Evolutionary conservation across 2,329 filamentous ascomycete species (phyloP).

Genomic region (Pseudocercospora musae): DNA sequence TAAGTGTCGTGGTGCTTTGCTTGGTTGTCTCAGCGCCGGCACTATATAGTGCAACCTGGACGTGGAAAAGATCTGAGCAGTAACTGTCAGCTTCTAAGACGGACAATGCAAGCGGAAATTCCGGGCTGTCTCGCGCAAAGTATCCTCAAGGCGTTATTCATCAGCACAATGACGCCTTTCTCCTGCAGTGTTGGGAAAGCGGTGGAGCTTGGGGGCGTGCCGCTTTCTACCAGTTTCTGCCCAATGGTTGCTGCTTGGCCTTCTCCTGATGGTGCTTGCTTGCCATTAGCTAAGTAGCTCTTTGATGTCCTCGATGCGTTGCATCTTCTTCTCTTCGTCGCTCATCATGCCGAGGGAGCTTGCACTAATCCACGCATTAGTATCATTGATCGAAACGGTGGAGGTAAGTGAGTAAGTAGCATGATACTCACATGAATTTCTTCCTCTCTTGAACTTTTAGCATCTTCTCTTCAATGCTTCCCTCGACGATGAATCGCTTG

Average conservation of each 20-base stretch:
- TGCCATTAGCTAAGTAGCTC: constrained; percentile 68
- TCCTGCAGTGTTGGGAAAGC: neutral
- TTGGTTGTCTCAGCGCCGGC: neutral
- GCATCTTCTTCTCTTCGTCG: constrained; percentile 86
- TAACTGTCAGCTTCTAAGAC: neutral
- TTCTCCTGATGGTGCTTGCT: neutral
- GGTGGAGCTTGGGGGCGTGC: neutral
- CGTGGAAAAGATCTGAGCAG: neutral
- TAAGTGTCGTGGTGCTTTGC: neutral
- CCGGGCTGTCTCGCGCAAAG: neutral
- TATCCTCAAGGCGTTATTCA: neutral
- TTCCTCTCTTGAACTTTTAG: constrained; percentile 89
- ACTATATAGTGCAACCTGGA: neutral
- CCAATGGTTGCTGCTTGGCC: neutral
- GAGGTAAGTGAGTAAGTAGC: constrained; percentile 6
- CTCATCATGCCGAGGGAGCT: constrained; percentile 91
- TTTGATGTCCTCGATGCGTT: constrained; percentile 90
- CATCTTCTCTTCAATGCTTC: constrained; percentile 95
- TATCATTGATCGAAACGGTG: constrained; percentile 31
- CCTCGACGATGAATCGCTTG: constrained; percentile 80
- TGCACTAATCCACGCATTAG: constrained; percentile 56
- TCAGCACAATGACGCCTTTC: neutral
- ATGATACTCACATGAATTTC: constrained; percentile 77
- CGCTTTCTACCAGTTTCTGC: neutral
- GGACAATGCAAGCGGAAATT: neutral